A percentile compares a stretch with the other conserved stretches of the same genome.
phyloP scores from a whole-genome alignment of 352 stramenopile genomes.

The Pythium grandisporangium region DNA sequence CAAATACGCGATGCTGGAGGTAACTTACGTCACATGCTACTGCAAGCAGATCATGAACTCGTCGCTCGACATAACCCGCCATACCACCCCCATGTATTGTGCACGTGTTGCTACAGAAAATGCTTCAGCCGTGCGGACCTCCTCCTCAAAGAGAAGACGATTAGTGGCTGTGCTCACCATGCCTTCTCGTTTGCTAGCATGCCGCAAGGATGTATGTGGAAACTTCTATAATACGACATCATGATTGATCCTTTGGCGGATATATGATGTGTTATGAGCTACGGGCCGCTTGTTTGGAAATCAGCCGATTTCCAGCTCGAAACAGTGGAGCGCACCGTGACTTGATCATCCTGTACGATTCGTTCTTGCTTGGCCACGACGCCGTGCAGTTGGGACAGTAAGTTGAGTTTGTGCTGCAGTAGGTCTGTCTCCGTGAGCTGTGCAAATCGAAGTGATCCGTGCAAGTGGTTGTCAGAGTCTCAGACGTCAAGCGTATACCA shows the following conservation, averaged over 20 bases:
- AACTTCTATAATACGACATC: too few relatives aligned
- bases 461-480: too few relatives aligned
- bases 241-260: constrained; percentile 2
- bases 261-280: too few relatives aligned
- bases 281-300: too few relatives aligned
- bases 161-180: constrained; percentile 17
- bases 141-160: constrained; percentile 71
- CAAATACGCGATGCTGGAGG: constrained; percentile 88
- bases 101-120: too few relatives aligned
- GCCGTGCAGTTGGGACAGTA: constrained; percentile 45
- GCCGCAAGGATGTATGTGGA: too few relatives aligned
- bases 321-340: constrained; percentile 52
- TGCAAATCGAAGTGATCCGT: neutral
- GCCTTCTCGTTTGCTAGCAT: too few relatives aligned
- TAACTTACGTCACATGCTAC: constrained; percentile 9
- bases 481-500: too few relatives aligned
- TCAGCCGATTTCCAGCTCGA: constrained; percentile 60
- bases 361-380: constrained; percentile 41
- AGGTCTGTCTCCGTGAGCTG: constrained; percentile 47
- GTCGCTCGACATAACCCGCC: too few relatives aligned
- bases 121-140: constrained; percentile 72
- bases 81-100: too few relatives aligned
- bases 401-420: constrained; percentile 32
- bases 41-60: too few relatives aligned
- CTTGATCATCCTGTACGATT: constrained; percentile 51